phyloP scores from a whole-genome alignment of 208 protist species.

The Leishmania mexicana region DNA sequence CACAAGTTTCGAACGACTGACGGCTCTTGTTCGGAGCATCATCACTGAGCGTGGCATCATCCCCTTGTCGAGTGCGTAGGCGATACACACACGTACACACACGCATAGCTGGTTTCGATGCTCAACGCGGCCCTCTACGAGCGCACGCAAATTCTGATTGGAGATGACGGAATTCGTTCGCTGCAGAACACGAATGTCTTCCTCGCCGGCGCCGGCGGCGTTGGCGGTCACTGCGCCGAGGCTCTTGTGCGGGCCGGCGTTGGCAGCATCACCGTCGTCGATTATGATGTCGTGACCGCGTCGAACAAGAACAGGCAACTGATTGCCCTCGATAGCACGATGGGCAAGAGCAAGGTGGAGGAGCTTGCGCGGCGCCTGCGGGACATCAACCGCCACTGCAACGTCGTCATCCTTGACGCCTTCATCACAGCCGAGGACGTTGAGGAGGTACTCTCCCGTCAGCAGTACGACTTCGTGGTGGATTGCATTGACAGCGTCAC shows the following conservation, averaged over 20 bases:
- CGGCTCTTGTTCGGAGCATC: background rate
- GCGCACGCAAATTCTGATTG: constrained; percentile 82
- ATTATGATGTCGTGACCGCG: constrained; percentile 87
- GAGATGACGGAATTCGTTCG: constrained; percentile 64
- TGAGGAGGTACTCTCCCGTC: constrained; percentile 70
- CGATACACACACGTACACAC: background rate
- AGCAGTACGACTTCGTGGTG: constrained; percentile 84
- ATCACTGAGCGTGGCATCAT: background rate
- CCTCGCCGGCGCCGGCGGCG: constrained; percentile 84
- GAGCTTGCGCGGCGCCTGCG: constrained; percentile 70
- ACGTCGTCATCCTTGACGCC: constrained; percentile 68
- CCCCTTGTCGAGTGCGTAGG: background rate
- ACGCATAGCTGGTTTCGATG: constrained; percentile 26
- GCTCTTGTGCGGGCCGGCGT: constrained; percentile 87
- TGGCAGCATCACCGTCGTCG: constrained; percentile 85
- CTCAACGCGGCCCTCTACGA: constrained; percentile 85
- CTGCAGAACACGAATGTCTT: constrained; percentile 77
- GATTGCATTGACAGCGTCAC: constrained; percentile 93
- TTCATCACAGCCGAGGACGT: constrained; percentile 73
- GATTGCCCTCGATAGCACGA: constrained; percentile 86
- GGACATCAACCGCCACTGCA: constrained; percentile 80
- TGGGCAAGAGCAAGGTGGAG: constrained; percentile 88
- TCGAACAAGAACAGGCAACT: constrained; percentile 93
- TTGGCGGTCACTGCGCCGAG: constrained; percentile 90
- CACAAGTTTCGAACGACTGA: no score